Evolutionary conservation across 495 filamentous ascomycete species (phyloP).

Genomic region (Podospora australis): DNA sequence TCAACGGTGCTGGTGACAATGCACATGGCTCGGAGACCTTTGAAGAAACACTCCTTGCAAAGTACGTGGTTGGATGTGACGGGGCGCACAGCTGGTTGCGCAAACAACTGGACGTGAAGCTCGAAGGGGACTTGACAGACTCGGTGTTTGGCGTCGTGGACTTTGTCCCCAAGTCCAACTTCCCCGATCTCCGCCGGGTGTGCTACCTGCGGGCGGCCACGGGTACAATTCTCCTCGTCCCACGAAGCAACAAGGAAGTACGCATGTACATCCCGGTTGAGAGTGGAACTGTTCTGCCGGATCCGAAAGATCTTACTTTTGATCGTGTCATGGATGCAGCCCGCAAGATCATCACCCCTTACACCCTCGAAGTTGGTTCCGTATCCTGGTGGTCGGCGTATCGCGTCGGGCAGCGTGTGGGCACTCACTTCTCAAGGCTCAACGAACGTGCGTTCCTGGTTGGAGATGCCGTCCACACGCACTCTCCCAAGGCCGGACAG

Average conservation of each 20-base stretch:
- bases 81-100: conserved; percentile 59
- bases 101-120: conserved; percentile 43
- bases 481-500: conserved; percentile 67
- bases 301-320: conserved; percentile 41
- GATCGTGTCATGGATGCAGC: conserved; percentile 53
- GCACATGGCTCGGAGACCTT: conserved; percentile 30
- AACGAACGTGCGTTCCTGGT: conserved; percentile 60
- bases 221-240: conserved; percentile 63
- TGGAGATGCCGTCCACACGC: conserved; percentile 56
- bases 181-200: conserved; percentile 65
- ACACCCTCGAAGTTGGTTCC: conserved; percentile 41
- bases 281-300: conserved; percentile 35
- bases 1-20: conserved; percentile 38
- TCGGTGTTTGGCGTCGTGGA: conserved; percentile 59
- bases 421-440: conserved; percentile 50
- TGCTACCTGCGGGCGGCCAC: conserved; percentile 49
- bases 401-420: conserved; percentile 69
- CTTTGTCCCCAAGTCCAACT: conserved; percentile 59
- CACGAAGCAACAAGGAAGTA: conserved; percentile 53
- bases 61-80: conserved; percentile 64
- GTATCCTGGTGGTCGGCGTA: conserved; percentile 39
- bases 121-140: conserved; percentile 57
- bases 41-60: conserved; percentile 41
- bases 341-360: conserved; percentile 53
- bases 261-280: conserved; percentile 65